Base-by-base conservation (phyloP, 345 rosid genomes). In the Gossypium australe region DNA sequence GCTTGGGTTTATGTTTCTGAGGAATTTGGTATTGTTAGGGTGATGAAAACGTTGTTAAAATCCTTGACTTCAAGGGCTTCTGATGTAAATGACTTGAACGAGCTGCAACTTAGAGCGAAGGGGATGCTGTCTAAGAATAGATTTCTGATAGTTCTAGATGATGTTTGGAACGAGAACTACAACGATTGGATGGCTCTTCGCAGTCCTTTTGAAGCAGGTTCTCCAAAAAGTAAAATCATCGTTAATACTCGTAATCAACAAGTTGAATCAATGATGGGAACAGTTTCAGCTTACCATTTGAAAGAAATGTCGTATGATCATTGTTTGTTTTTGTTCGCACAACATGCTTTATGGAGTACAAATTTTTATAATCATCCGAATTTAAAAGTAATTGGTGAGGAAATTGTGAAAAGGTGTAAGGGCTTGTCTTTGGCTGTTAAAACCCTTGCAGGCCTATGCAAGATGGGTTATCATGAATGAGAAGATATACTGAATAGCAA, bases 1-100 rank as follows among this genome's bases (percentile, higher is more conserved):
- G 74, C 72, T 2, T 85, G 86, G 86, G 76, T 76, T n/a, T 83
- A 75, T 76, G 78, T 79, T 25, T 78, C 80, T 24, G 75, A 66
- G 9, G 68, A 73, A 34, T 79, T 85, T 38, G 72, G 72, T 63
- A 52, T 63, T 18, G 16, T 20, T 8, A 25, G 59, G 64, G 34
- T 75, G 4, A 27, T 45, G 14, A 74, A 27, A 47, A 41, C 65
- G n/a, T n/a, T 78, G 16, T 10, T 81, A 1, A 18, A 9, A 1
- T 9, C 58, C 5, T 5, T 57, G 24, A 47, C 60, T 29, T 9
- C 49, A 44, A 43, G 6, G 22, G 18, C 58, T 34, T 45, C 13
- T 41, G 68, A 22, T 34, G 5, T 16, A 3, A 59, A 51, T 14
- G 76, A 77, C 18, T 53, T 63, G 63, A 56, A 63, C 48, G 14